These are phyloP conservation scores for Neobulgaria alba DNA, from an alignment of 2,329 filamentous ascomycete genomes.

Conservation along the genomic window DNA sequence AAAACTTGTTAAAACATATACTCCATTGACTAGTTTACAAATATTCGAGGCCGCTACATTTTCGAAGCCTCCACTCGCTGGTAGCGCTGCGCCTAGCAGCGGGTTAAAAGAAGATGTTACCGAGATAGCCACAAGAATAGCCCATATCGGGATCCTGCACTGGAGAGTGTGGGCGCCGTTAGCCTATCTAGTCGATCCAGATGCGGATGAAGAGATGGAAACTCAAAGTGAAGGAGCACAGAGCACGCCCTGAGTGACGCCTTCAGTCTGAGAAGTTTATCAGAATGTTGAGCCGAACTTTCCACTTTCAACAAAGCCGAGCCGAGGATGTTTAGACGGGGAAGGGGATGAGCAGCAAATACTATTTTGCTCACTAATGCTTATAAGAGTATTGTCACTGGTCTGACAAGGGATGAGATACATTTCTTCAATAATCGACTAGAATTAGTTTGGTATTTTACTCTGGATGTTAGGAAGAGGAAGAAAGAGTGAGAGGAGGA, in stretches of 20 bases:
- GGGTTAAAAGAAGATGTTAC: slow-evolving; percentile 34
- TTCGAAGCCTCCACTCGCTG: neutral
- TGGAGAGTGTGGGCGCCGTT: slow-evolving; percentile 83
- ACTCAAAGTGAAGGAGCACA: slow-evolving; percentile 6
- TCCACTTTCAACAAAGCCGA: neutral
- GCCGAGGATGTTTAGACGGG: neutral
- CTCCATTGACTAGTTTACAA: slow-evolving; percentile 24
- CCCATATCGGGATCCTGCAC: slow-evolving; percentile 77
- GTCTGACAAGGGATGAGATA: too few relatives aligned
- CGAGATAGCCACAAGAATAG: slow-evolving; percentile 67
- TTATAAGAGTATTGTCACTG: too few relatives aligned
- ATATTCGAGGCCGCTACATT: slow-evolving; percentile 28
- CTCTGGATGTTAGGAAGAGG: too few relatives aligned
- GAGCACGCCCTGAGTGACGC: slow-evolving; percentile 12
- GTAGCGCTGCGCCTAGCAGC: neutral
- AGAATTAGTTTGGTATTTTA: too few relatives aligned
- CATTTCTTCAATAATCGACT: too few relatives aligned
- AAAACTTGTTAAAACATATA: slow-evolving; percentile 24
- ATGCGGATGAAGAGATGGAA: slow-evolving; percentile 19
- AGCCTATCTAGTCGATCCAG: slow-evolving; percentile 46
- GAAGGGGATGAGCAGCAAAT: neutral
- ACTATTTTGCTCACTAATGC: neutral
- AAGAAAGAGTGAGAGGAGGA: too few relatives aligned
- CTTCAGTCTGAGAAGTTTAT: neutral
- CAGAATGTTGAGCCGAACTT: neutral